Evolutionary conservation across 2,329 filamentous ascomycete species (phyloP).

Genomic region (Phialophora macrospora): DNA sequence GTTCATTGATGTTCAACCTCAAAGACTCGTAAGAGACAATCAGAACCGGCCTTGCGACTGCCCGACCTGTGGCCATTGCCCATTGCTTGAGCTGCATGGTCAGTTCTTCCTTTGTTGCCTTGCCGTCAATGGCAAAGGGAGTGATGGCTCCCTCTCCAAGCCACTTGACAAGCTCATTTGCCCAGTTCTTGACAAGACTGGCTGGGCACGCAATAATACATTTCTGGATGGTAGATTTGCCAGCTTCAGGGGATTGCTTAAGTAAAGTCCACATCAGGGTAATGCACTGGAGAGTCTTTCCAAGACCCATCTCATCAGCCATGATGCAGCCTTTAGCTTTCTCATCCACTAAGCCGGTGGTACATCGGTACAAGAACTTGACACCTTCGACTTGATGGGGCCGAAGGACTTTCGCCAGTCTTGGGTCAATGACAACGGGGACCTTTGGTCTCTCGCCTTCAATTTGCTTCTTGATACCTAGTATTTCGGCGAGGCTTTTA

Average conservation of each 20-base stretch:
- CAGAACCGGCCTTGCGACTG: constrained; percentile 87
- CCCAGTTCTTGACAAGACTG: constrained; percentile 96
- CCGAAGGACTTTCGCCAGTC: constrained; percentile 82
- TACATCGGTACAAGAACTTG: constrained; percentile 93
- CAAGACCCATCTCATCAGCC: constrained; percentile 98
- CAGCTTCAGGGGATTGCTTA: constrained; percentile 95
- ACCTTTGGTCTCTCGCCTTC: constrained; percentile 78
- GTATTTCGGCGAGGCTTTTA: constrained; percentile 91
- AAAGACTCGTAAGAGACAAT: constrained; percentile 98
- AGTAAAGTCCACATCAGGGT: constrained; percentile 94
- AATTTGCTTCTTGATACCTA: constrained; percentile 92
- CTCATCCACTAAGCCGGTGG: constrained; percentile 91
- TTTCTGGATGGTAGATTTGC: constrained; percentile 91
- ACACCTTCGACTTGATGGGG: constrained; percentile 98
- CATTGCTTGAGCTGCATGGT: constrained; percentile 90
- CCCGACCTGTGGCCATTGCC: constrained; percentile 87
- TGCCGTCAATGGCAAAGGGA: constrained; percentile 95
- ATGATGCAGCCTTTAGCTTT: constrained; percentile 98
- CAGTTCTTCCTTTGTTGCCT: constrained; percentile 91
- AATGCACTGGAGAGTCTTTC: constrained; percentile 97
- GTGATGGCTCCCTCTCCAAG: constrained; percentile 87
- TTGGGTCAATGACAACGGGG: constrained; percentile 96
- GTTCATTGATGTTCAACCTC: constrained; percentile 84
- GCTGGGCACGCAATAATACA: constrained; percentile 96
- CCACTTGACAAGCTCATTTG: constrained; percentile 96